Conservation (phyloP, 2,329 filamentous ascomycete genomes). For the Ophiostoma sp. region DNA sequence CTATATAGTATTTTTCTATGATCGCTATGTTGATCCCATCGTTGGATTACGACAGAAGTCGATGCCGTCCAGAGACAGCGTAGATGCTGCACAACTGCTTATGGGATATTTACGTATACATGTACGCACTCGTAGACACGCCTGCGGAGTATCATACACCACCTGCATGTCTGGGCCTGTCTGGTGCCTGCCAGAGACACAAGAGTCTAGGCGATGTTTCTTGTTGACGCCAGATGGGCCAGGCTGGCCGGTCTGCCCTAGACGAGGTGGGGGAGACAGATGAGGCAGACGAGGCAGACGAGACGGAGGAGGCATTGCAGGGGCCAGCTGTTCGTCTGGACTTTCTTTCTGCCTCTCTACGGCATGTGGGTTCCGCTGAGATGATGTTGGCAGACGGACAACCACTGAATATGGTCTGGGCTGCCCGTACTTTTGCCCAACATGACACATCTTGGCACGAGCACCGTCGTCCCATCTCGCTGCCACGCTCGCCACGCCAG, state of each 20-base stretch:
- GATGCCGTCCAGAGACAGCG: no score
- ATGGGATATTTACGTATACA: no score
- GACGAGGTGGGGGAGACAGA: no score
- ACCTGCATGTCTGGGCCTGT: no score
- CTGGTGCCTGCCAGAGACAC: no score
- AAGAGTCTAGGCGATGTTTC: neutral
- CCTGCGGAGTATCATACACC: neutral
- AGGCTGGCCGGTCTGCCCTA: neutral
- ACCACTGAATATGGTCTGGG: neutral
- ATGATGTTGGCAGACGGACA: neutral
- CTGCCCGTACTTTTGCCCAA: neutral
- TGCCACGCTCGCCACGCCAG: neutral
- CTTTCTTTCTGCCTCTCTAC: neutral
- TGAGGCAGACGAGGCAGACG: neutral
- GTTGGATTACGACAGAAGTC: no score
- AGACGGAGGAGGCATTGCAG: neutral
- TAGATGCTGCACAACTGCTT: no score
- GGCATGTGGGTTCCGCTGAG: neutral
- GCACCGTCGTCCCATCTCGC: conserved; percentile 2
- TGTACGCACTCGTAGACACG: no score
- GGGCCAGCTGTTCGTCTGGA: neutral
- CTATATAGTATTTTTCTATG: neutral
- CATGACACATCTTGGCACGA: conserved; percentile 8
- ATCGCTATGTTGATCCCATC: neutral
- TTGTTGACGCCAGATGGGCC: neutral